Percentiles rank a stretch among this genome's conserved stretches.
Evolutionary conservation across 2,329 filamentous ascomycete genomes (phyloP).

Genomic region (Bertia moriformis): DNA sequence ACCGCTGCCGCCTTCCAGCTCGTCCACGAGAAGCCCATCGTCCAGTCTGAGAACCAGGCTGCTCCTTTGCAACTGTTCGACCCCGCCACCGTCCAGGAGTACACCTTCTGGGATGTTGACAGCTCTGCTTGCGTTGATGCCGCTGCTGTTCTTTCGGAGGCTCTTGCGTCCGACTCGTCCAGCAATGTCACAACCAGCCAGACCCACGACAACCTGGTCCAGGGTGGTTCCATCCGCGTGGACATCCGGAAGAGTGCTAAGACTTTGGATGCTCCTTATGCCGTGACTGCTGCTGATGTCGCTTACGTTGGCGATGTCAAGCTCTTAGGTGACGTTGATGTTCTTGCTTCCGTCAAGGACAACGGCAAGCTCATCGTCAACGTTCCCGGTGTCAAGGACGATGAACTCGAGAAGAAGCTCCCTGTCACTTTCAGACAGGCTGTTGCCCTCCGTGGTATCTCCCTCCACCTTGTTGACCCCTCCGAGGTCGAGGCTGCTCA

Average conservation of each 20-base stretch:
- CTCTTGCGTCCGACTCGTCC: conserved; percentile 60
- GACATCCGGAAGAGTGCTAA: conserved; percentile 75
- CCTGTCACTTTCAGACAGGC: conserved; percentile 55
- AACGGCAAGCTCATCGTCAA: conserved; percentile 63
- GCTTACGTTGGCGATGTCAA: conserved; percentile 66
- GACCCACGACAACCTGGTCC: conserved; percentile 48
- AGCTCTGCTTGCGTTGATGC: conserved; percentile 53
- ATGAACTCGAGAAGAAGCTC: conserved; percentile 79
- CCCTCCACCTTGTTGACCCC: conserved; percentile 65
- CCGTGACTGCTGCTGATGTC: conserved; percentile 65
- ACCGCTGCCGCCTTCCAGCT: conserved; percentile 34
- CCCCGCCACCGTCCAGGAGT: conserved; percentile 51
- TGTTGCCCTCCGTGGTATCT: conserved; percentile 53
- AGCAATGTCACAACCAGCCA: conserved; percentile 46
- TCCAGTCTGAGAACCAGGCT: conserved; percentile 31
- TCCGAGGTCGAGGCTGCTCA: conserved; percentile 47
- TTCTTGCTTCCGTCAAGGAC: conserved; percentile 55
- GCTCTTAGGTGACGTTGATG: conserved; percentile 64
- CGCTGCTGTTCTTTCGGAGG: conserved; percentile 40
- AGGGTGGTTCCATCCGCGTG: conserved; percentile 67
- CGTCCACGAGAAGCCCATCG: conserved; percentile 26
- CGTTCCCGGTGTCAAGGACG: conserved; percentile 67
- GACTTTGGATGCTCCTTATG: conserved; percentile 72
- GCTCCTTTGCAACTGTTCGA: conserved; percentile 11
- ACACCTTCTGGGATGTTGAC: conserved; percentile 86